These are phyloP conservation scores for Malbranchea zuffiana DNA, from an alignment of 2,329 filamentous ascomycete genomes.

Conservation along the genomic window DNA sequence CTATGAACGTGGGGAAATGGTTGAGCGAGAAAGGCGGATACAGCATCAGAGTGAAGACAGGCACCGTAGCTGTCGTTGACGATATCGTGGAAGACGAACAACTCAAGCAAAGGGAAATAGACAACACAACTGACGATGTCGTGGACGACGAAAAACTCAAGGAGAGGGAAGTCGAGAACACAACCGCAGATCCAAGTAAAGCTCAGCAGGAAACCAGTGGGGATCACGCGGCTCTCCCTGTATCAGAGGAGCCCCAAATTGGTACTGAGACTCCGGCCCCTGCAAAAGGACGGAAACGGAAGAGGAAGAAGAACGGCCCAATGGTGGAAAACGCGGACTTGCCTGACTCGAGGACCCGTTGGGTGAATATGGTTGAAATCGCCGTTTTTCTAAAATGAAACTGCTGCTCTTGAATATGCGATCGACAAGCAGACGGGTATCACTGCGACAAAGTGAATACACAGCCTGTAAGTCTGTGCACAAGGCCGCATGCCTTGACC, in stretches of 20 bases:
- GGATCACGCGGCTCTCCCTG: not conserved
- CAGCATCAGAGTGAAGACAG: slow-evolving; percentile 43
- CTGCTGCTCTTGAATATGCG: not conserved
- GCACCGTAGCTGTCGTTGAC: slow-evolving; percentile 48
- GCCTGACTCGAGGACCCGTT: slow-evolving; percentile 36
- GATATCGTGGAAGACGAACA: slow-evolving; percentile 42
- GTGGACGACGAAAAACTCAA: slow-evolving; percentile 14
- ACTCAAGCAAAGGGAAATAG: slow-evolving; percentile 21
- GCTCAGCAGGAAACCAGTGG: slow-evolving; percentile 8
- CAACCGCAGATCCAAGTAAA: slow-evolving; percentile 5
- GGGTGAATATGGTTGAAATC: slow-evolving; percentile 39
- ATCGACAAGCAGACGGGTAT: not conserved
- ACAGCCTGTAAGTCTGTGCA: not conserved
- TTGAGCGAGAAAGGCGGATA: slow-evolving; percentile 46
- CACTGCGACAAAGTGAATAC: not conserved
- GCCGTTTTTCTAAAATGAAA: slow-evolving; percentile 33
- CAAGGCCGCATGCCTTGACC: no score
- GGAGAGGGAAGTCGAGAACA: slow-evolving; percentile 14
- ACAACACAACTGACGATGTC: slow-evolving; percentile 16
- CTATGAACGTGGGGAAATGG: slow-evolving; percentile 44
- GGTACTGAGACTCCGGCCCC: no score
- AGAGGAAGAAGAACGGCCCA: slow-evolving; percentile 18
- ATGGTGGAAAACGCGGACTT: slow-evolving; percentile 28
- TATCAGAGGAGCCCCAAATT: slow-evolving; percentile 5
- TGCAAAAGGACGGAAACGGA: slow-evolving; percentile 21